phyloP scores from a whole-genome alignment of 495 filamentous ascomycete genomes.

The Durotheca rogersii region DNA sequence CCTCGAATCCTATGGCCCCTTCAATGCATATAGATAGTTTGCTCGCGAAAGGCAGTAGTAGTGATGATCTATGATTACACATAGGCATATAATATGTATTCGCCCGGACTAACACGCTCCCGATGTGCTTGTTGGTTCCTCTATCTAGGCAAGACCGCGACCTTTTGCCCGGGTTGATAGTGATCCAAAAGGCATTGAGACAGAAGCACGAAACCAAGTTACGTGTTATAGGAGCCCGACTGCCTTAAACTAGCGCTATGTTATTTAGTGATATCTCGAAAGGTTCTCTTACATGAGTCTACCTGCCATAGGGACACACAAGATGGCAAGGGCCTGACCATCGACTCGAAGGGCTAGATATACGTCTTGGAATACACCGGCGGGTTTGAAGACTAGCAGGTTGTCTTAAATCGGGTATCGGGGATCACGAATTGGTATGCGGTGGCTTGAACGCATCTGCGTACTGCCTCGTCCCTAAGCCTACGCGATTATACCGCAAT shows the following conservation, averaged over 20 bases:
- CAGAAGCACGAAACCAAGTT: constrained; percentile 31
- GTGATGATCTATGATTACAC: too few species aligned
- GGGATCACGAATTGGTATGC: constrained; percentile 35
- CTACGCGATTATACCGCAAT: constrained; percentile 37
- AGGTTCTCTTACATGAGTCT: constrained; percentile 44
- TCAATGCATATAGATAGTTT: not conserved
- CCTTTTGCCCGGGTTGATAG: not conserved
- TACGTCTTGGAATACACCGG: constrained; percentile 25
- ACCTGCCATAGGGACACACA: constrained; percentile 42
- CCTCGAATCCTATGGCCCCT: not conserved
- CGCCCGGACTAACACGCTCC: not conserved
- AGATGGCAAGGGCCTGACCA: constrained; percentile 22
- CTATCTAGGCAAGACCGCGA: not conserved
- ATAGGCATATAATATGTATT: too few species aligned
- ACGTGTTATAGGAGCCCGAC: constrained; percentile 51
- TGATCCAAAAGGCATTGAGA: constrained; percentile 35
- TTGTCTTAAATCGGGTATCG: constrained; percentile 22
- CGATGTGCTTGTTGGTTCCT: not conserved
- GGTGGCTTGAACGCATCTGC: constrained; percentile 34
- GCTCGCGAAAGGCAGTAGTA: not conserved
- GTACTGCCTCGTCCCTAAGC: constrained; percentile 33
- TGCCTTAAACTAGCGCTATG: constrained; percentile 50
- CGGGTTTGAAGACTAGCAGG: constrained; percentile 18
- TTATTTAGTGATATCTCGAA: constrained; percentile 48
- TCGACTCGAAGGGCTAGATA: constrained; percentile 33